phyloP scores from a whole-genome alignment of 768 basidiomycete species.

The Lactarius sanguifluus region DNA sequence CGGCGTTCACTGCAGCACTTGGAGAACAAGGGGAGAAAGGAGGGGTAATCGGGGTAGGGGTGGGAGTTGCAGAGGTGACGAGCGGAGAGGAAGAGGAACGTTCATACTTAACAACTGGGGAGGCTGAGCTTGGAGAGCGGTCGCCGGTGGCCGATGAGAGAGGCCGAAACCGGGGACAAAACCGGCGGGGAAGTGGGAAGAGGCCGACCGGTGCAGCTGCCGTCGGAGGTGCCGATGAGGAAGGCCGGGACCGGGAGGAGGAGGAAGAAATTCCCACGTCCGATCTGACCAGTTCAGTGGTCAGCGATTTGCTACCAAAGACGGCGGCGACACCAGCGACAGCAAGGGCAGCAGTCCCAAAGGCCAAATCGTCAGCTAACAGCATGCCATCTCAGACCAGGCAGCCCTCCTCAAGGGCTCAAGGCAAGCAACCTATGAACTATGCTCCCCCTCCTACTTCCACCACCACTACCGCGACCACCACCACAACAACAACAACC shows the following conservation, averaged over 20 bases:
- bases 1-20: constrained; percentile 51
- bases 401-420: constrained; percentile 63
- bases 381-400: constrained; percentile 29
- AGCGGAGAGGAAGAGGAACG: constrained; percentile 14
- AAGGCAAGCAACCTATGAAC: constrained; percentile 92
- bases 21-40: constrained; percentile 47
- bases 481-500: constrained; percentile 30
- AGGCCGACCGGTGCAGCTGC: background rate
- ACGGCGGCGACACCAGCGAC: constrained; percentile 18
- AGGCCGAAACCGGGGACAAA: constrained; percentile 11
- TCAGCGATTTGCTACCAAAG: constrained; percentile 26
- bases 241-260: constrained; percentile 1
- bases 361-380: constrained; percentile 26
- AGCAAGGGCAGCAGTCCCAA: background rate
- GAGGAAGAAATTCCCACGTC: constrained; percentile 24
- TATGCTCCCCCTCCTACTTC: constrained; percentile 44
- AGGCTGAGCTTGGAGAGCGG: background rate
- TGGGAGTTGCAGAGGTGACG: constrained; percentile 34
- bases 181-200: background rate
- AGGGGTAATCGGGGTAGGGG: constrained; percentile 33
- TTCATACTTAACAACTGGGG: background rate
- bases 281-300: constrained; percentile 20
- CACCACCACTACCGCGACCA: constrained; percentile 37
- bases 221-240: background rate
- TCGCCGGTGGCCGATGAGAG: background rate